These are phyloP conservation scores for Penicillium sp. DNA, from an alignment of 2,329 filamentous ascomycete species.

Conservation along the genomic window DNA sequence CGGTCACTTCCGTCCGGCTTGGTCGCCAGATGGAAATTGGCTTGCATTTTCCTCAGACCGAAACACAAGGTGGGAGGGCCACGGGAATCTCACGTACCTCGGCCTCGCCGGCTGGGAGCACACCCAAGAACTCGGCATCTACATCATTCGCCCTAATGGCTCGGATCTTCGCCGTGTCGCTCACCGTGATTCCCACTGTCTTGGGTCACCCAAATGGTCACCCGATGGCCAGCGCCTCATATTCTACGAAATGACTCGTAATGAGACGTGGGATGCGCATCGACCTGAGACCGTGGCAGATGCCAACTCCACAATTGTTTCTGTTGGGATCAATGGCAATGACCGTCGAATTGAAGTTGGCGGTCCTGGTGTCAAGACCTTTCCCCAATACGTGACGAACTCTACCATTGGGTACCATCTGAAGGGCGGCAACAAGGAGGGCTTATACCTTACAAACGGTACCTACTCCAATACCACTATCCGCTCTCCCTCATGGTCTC, in stretches of 20 bases:
- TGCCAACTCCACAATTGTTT: conserved; percentile 20
- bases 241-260: conserved; percentile 36
- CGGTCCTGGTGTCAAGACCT: conserved; percentile 27
- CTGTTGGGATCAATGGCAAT: conserved; percentile 12
- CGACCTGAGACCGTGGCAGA: conserved; percentile 10
- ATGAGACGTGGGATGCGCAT: conserved; percentile 35
- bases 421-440: conserved; percentile 19
- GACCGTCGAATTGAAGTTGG: conserved; percentile 26
- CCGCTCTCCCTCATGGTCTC: conserved; percentile 28
- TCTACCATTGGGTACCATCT: conserved; percentile 19
- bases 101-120: conserved; percentile 2
- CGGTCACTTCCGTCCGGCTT: conserved; percentile 35
- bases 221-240: conserved; percentile 35
- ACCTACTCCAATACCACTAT: conserved; percentile 9
- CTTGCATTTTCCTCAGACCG: conserved; percentile 37
- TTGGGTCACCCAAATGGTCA: conserved; percentile 21
- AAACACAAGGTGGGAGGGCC: conserved; percentile 38
- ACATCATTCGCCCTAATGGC: conserved; percentile 12
- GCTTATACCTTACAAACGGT: conserved; percentile 24
- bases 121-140: conserved; percentile 12
- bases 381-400: conserved; percentile 27
- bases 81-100: conserved; percentile 22
- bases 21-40: conserved; percentile 39
- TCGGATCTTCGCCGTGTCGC: conserved; percentile 6
- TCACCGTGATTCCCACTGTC: conserved; percentile 1